Percentiles rank a stretch among this genome's conserved stretches.
phyloP scores from a whole-genome alignment of 2,329 filamentous ascomycete genomes.

The Juglanconis juglandina region DNA sequence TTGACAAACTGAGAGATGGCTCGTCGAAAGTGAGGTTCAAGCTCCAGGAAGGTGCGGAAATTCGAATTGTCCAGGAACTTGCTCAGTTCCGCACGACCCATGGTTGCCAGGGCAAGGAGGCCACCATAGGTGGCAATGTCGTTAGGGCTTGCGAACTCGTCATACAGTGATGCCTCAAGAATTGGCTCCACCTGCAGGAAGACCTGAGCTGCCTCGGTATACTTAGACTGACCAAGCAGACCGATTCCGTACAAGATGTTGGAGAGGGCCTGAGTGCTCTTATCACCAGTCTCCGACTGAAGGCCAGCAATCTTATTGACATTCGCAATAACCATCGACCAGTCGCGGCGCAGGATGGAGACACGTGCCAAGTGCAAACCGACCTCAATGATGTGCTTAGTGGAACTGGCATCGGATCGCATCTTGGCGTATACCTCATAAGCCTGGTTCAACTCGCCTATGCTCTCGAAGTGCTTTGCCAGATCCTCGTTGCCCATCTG shows the following conservation, averaged over 20 bases:
- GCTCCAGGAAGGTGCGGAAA: conserved; percentile 85
- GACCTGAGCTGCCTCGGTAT: conserved; percentile 61
- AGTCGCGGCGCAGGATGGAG: conserved; percentile 73
- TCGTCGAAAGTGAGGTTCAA: conserved; percentile 90
- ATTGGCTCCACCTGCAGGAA: conserved; percentile 64
- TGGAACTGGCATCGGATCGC: conserved; percentile 83
- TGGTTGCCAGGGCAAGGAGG: conserved; percentile 83
- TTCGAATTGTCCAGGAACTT: conserved; percentile 73
- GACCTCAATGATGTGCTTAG: conserved; percentile 80
- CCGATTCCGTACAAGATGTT: conserved; percentile 51
- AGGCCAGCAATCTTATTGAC: conserved; percentile 60
- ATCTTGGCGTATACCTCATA: conserved; percentile 79
- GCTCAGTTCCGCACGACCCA: conserved; percentile 71
- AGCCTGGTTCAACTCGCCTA: conserved; percentile 69
- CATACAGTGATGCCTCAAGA: conserved; percentile 52
- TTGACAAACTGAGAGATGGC: conserved; percentile 87
- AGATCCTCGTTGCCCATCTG: conserved; percentile 95
- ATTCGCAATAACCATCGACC: conserved; percentile 62
- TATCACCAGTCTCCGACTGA: conserved; percentile 44
- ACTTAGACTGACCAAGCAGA: conserved; percentile 44
- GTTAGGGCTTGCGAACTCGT: conserved; percentile 73
- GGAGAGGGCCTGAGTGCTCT: conserved; percentile 46
- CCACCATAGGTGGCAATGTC: conserved; percentile 92
- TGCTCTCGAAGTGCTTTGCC: conserved; percentile 75
- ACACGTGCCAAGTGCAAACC: conserved; percentile 74